Evolutionary conservation across 2,329 filamentous ascomycete species (phyloP).

Genomic region (Fonsecaea pugnacius): DNA sequence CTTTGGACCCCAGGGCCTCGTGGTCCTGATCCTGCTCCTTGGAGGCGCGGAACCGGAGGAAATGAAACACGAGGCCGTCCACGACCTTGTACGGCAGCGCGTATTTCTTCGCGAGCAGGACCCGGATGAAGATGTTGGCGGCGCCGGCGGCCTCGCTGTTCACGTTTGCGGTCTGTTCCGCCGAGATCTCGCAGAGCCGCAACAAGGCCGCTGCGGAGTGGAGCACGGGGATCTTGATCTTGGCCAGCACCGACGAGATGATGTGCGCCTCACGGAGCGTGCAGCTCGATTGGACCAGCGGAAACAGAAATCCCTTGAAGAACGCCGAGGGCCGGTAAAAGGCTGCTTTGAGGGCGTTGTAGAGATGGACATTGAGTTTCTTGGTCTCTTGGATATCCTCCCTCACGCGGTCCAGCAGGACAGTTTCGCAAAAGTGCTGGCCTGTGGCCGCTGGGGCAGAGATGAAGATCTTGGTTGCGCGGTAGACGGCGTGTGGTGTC

Average conservation of each 20-base stretch:
- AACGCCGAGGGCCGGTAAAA: conserved; percentile 94
- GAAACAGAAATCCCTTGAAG: conserved; percentile 96
- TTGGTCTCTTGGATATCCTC: conserved; percentile 93
- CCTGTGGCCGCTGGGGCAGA: conserved; percentile 78
- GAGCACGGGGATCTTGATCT: conserved; percentile 85
- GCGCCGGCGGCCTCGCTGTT: conserved; percentile 81
- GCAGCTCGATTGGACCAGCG: conserved; percentile 81
- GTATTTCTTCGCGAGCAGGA: conserved; percentile 94
- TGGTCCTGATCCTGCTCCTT: conserved; percentile 65
- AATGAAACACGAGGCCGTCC: conserved; percentile 94
- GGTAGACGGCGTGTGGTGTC: conserved; percentile 82
- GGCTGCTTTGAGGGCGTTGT: conserved; percentile 88
- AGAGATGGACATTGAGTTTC: conserved; percentile 93
- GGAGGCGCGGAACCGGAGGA: conserved; percentile 77
- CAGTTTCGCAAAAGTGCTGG: conserved; percentile 82
- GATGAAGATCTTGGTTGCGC: conserved; percentile 90
- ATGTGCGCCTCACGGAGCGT: conserved; percentile 92
- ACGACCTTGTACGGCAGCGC: conserved; percentile 93
- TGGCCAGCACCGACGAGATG: conserved; percentile 79
- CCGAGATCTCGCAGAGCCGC: conserved; percentile 89
- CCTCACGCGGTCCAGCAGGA: conserved; percentile 86
- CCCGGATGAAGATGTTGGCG: conserved; percentile 93
- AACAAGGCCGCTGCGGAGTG: conserved; percentile 92
- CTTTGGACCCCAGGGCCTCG: conserved; percentile 54
- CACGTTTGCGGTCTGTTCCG: conserved; percentile 80